Evolutionary conservation across 2,329 filamentous ascomycete genomes (phyloP).

Genomic region (Fusarium tjaetaba): DNA sequence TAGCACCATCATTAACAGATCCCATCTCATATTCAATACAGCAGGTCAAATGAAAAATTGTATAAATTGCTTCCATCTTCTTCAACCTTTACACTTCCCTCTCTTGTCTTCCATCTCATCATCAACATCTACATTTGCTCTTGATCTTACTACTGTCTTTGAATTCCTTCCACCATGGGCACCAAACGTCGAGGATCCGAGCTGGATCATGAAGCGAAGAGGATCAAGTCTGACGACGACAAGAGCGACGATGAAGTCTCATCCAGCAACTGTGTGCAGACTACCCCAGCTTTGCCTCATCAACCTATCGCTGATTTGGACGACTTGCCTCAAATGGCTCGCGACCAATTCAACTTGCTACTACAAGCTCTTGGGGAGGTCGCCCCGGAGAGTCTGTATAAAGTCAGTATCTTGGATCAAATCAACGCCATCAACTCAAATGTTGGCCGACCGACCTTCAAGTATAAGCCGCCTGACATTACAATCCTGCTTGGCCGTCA

Average conservation of each 20-base stretch:
- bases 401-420: neutral
- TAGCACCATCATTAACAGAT: rapidly evolving
- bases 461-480: rapidly evolving
- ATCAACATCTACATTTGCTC: rapidly evolving
- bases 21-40: neutral
- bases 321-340: rapidly evolving
- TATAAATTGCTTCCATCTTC: neutral
- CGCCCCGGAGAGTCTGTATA: neutral
- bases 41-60: rapidly evolving
- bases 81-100: rapidly evolving
- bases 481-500: neutral
- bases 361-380: neutral
- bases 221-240: neutral
- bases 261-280: rapidly evolving
- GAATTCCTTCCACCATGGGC: neutral
- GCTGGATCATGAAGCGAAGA: neutral
- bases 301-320: neutral
- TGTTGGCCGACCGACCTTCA: rapidly evolving
- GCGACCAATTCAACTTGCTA: neutral
- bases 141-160: too few relatives aligned
- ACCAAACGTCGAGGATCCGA: neutral
- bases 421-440: neutral
- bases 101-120: rapidly evolving
- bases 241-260: neutral
- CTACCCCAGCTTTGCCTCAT: rapidly evolving